Evolutionary conservation across 495 filamentous ascomycete genomes (phyloP), one percentile per base, ranked within the genome.

Genomic region (Hamigera avellanea): DNA sequence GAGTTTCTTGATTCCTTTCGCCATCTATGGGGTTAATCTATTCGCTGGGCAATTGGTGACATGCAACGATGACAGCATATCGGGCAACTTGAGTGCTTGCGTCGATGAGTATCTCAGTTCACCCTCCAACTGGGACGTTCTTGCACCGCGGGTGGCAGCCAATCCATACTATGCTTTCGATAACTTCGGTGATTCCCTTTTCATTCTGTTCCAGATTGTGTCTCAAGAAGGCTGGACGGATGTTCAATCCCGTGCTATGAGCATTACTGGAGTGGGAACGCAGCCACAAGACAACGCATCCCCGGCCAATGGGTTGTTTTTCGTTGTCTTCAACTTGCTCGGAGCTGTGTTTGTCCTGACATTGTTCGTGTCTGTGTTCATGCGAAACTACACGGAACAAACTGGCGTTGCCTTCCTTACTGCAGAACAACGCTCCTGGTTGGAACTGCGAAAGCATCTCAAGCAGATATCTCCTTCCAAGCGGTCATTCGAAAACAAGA

Each of bases 311-410:
- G 89, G 83, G 2, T 44, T 95, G 15, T 96, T 95, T 71, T 94
- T 96, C 57, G 75, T 99, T 33, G 72, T 85, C 9, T 99, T 96
- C 75, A 99, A 99, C 57, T 73, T 99, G 45, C 72, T 99, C 40
- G 88, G 86, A 16, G 84, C 93, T 2, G 93, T 99, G 51, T 99
- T 99, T 65, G 85, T 99, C 34, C 67, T 99, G 59, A 99, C 93
- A 1, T 66, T 99, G 51, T 99, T 99, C 54, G 91, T 96, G 23
- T 95, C 91, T 43, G 91, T 99, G 33, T 99, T 99, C 57, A 99
- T 99, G 93, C 83, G 91, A 30, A 96, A 93, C 56, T 96, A 96
- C 64, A 96, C 91, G 2, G 91, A 99, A 62, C 87, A 96, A 57
- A 99, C 91, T 8, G 91, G 91, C 7, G 91, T 99, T 37, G 91